Percentiles rank a stretch among this genome's conserved stretches.
These are phyloP conservation scores for Trametopsis cervina DNA, from an alignment of 768 basidiomycete species.

Conservation along the genomic window DNA sequence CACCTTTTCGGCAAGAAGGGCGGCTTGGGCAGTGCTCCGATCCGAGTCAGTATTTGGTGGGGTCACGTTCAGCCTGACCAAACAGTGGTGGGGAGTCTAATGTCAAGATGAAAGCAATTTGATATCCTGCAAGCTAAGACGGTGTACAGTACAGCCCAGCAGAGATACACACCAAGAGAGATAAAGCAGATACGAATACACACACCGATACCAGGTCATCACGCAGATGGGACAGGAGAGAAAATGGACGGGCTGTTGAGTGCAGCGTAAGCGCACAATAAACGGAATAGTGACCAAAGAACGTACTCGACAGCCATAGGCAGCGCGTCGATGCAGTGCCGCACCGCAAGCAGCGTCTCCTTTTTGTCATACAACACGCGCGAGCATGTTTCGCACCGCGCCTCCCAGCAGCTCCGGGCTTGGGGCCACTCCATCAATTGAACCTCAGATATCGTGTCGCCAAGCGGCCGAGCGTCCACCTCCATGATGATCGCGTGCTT, in stretches of 20 bases:
- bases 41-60: neutral
- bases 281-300: neutral
- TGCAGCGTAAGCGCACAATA: neutral
- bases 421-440: constrained; percentile 51
- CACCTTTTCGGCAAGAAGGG: no score
- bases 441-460: constrained; percentile 44
- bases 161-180: neutral
- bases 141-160: neutral
- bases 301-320: constrained; percentile 31
- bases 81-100: neutral
- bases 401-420: constrained; percentile 55
- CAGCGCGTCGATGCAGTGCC: constrained; percentile 45
- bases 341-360: constrained; percentile 47
- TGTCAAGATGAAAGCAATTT: neutral
- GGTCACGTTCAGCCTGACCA: neutral
- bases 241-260: neutral
- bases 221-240: neutral
- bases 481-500: constrained; percentile 50
- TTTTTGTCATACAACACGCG: constrained; percentile 49
- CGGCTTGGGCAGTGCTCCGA: no score
- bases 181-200: neutral
- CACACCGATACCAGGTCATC: neutral
- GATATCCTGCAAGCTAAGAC: neutral
- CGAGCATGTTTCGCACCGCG: constrained; percentile 45
- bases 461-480: constrained; percentile 52